Conservation (phyloP, 257 asterid genomes). For the Penstemon newberryi region DNA sequence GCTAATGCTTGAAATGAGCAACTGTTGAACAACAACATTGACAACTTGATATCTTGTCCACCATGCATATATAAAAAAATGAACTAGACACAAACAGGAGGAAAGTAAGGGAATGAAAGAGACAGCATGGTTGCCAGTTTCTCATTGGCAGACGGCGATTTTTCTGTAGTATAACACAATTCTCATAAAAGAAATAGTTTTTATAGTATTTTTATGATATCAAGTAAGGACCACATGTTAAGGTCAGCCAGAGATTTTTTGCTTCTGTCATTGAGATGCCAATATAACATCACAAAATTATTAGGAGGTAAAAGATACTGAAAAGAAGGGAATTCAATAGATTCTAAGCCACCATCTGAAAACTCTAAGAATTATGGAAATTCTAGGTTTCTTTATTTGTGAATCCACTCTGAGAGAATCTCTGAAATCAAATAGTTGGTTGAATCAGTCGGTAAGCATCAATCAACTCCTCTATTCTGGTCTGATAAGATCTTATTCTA, state of each 20-base stretch:
- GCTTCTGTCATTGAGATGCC: no score
- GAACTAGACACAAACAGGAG: neutral
- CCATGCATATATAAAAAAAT: slow-evolving; percentile 9
- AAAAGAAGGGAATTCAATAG: neutral
- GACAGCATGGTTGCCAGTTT: neutral
- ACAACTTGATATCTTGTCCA: neutral
- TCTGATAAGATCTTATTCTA: neutral
- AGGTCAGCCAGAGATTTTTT: neutral
- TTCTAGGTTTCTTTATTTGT: neutral
- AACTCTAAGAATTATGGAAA: neutral
- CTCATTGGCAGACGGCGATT: neutral
- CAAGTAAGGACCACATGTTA: slow-evolving; percentile 6
- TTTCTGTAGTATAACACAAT: neutral
- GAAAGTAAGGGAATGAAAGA: neutral
- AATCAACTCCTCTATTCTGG: neutral
- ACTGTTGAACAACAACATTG: neutral
- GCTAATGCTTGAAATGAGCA: slow-evolving; percentile 9
- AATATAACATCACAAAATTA: neutral
- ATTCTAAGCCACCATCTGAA: neutral
- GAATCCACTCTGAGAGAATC: slow-evolving; percentile 15
- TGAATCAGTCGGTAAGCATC: neutral
- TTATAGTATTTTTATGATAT: neutral
- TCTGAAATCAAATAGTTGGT: neutral
- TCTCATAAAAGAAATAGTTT: slow-evolving; percentile 5
- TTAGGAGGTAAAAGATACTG: slow-evolving; percentile 4